phyloP scores from a whole-genome alignment of 768 basidiomycete genomes.

The Gyrodon lividus region DNA sequence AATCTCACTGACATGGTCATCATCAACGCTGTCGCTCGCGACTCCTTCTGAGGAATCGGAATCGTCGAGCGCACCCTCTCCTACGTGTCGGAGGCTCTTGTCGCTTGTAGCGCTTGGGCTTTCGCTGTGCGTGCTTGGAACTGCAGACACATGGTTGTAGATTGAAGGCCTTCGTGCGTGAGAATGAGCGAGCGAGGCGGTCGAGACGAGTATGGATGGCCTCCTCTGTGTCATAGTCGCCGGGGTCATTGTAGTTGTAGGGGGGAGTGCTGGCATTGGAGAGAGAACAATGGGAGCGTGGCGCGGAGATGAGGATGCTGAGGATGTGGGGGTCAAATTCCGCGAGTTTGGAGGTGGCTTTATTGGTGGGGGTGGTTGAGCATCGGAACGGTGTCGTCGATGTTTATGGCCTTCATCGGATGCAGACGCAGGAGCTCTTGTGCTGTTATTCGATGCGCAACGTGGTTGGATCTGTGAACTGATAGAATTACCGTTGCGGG shows the following conservation, averaged over 20 bases:
- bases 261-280: conserved; percentile 32
- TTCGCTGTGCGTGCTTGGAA: conserved; percentile 27
- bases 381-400: conserved; percentile 15
- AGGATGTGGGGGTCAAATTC: conserved; percentile 55
- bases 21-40: conserved; percentile 18
- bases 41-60: conserved; percentile 59
- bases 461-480: conserved; percentile 10
- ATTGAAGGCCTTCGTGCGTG: conserved; percentile 38
- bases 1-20: conserved; percentile 27
- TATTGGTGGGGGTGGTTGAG: conserved; percentile 14
- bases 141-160: conserved; percentile 47
- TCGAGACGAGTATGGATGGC: conserved; percentile 40
- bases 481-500: conserved; percentile 12
- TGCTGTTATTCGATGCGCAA: conserved; percentile 17
- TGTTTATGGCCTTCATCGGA: conserved; percentile 24
- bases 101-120: conserved; percentile 36
- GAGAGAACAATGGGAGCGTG: conserved; percentile 33
- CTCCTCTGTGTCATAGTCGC: conserved; percentile 42
- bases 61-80: conserved; percentile 77
- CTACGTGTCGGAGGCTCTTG: conserved; percentile 59
- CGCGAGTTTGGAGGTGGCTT: conserved; percentile 41
- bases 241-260: conserved; percentile 43
- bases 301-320: conserved; percentile 56
- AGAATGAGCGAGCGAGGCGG: conserved; percentile 29
- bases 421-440: conserved; percentile 23